Percentiles rank a stretch among this genome's conserved stretches.
Evolutionary conservation across 441 rosid genomes (phyloP).

Genomic region (Gossypium lobatum): DNA sequence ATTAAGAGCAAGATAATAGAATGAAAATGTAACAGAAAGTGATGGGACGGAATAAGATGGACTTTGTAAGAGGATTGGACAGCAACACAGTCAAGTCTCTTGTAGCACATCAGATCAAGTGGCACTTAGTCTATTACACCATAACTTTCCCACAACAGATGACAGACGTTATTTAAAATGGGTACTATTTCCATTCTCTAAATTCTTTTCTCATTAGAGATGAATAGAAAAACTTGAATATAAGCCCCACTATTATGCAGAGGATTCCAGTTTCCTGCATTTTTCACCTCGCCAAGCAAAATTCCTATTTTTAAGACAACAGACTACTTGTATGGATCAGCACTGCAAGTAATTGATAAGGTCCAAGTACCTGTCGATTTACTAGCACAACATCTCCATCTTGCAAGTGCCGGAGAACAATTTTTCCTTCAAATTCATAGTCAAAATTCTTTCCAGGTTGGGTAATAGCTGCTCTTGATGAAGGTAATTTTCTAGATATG

Average conservation of each 20-base stretch:
- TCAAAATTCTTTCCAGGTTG: constrained; percentile 63
- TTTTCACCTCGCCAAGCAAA: constrained; percentile 8
- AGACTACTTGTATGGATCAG: background rate
- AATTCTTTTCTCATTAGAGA: background rate
- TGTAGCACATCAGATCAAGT: constrained; percentile 3
- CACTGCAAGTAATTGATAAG: background rate
- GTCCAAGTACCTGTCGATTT: constrained; percentile 77
- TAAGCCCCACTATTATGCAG: background rate
- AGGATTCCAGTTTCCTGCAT: background rate
- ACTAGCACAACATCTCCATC: constrained; percentile 97
- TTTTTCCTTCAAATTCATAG: constrained; percentile 70
- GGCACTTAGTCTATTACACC: background rate
- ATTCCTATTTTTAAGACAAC: background rate
- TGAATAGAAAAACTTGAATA: background rate
- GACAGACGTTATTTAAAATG: constrained; percentile 2
- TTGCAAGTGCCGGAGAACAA: constrained; percentile 80
- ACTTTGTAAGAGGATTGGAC: background rate
- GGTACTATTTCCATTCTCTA: background rate
- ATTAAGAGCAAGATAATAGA: background rate
- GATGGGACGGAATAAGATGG: background rate
- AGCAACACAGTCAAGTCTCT: background rate
- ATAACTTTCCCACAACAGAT: constrained; percentile 3
- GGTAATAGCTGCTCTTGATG: constrained; percentile 67
- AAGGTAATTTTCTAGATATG: constrained; percentile 68
- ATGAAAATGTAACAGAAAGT: background rate